phyloP scores from a whole-genome alignment of 345 rosid genomes.

The Clarkia xantiana region DNA sequence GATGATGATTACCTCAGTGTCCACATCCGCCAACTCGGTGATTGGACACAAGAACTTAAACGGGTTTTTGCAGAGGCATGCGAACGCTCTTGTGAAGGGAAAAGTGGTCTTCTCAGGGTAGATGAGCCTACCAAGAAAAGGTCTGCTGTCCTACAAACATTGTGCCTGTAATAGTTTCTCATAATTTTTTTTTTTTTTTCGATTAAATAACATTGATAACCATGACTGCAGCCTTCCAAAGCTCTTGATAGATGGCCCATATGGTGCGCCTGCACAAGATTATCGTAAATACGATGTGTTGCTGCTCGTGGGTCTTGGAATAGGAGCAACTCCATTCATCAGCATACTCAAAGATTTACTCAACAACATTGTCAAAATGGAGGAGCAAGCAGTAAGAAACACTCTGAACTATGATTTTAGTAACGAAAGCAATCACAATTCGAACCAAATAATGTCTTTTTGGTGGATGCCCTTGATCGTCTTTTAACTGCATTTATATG shows the following conservation, averaged over 20 bases:
- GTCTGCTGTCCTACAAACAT: conserved; percentile 14
- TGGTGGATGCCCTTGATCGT: neutral
- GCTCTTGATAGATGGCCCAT: conserved; percentile 91
- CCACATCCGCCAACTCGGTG: conserved; percentile 90
- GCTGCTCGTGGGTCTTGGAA: conserved; percentile 86
- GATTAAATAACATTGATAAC: conserved; percentile 2
- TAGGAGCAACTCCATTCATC: conserved; percentile 98
- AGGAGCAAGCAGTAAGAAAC: conserved; percentile 75
- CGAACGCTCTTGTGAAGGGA: conserved; percentile 69
- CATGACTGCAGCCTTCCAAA: conserved; percentile 61
- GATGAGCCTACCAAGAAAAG: conserved; percentile 84
- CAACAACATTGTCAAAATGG: conserved; percentile 75
- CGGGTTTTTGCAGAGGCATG: conserved; percentile 72
- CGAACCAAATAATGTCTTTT: too few relatives aligned
- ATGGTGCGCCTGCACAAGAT: conserved; percentile 98
- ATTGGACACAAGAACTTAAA: conserved; percentile 96
- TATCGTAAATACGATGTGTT: conserved; percentile 77
- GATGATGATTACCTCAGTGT: conserved; percentile 86
- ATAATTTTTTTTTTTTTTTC: too few relatives aligned
- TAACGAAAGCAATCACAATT: too few relatives aligned
- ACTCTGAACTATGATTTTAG: too few relatives aligned
- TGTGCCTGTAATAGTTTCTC: too few relatives aligned
- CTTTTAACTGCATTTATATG: too few relatives aligned
- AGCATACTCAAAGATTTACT: conserved; percentile 91
- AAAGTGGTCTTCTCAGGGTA: conserved; percentile 96